Percentiles rank a stretch among this genome's conserved stretches.
These are phyloP conservation scores for Sporothrix phasma DNA, from an alignment of 2,329 filamentous ascomycete genomes.

Conservation along the genomic window DNA sequence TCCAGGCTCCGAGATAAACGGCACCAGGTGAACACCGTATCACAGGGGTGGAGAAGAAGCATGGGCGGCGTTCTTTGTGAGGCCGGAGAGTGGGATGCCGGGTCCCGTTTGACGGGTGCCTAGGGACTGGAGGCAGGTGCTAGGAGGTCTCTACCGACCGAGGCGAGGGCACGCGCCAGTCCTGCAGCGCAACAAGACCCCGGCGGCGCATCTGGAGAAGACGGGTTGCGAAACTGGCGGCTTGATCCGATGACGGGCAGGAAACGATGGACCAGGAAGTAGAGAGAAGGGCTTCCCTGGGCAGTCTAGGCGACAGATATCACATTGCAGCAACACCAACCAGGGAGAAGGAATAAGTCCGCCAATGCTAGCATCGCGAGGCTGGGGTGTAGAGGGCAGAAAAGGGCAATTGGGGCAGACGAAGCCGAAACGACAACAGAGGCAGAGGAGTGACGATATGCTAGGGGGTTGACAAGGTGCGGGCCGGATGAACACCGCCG, in stretches of 20 bases:
- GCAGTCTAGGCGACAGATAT: background rate
- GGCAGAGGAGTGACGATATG: background rate
- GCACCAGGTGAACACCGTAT: constrained; percentile 5
- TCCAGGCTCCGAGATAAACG: constrained; percentile 14
- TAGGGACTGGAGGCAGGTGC: background rate
- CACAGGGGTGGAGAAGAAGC: background rate
- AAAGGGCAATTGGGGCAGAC: background rate
- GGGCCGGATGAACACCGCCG: background rate
- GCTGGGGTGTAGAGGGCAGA: background rate
- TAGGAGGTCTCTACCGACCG: background rate
- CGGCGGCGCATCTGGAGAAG: constrained; percentile 4
- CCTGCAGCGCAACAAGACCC: background rate
- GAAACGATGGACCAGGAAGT: background rate
- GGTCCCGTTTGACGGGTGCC: background rate
- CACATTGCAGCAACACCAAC: background rate
- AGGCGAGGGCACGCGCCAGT: constrained; percentile 5
- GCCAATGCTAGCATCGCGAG: background rate
- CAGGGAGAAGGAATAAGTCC: background rate
- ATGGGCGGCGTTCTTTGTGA: background rate
- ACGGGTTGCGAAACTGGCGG: background rate
- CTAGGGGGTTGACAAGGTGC: constrained; percentile 5
- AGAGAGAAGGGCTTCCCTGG: background rate
- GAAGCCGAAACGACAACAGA: background rate
- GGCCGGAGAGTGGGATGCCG: background rate
- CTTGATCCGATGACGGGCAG: background rate